Base-by-base conservation (phyloP, 2,329 filamentous ascomycete genomes). In the Pseudovirgaria hyperparasitica region DNA sequence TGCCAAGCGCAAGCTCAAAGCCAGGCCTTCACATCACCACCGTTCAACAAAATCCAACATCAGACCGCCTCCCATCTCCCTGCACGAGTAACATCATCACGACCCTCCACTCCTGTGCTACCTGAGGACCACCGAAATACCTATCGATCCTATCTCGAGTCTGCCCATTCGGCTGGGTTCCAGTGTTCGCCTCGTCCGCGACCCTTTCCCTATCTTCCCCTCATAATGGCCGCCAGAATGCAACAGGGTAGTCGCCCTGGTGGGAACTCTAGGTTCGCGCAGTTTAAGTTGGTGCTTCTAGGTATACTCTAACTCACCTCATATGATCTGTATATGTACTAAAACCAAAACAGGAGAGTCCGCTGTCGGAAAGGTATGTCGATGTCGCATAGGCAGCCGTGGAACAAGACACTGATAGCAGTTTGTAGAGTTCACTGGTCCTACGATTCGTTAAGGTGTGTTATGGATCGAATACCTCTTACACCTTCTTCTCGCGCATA, bases 261-360 rank as follows among this genome's bases (percentile, higher is more conserved):
- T 48, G 70, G 50, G 39, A 51, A n/a, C n/a, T 53, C 81, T 60
- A 77, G 87, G 50, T 96, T 98, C 60, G 87, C 90, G 48, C 90
- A 98, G 70, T 98, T 98, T 66, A 98, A 98, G 70, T 72, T 98
- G 46, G 90, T 98, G 41, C 68, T 98, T 52, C 70, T 98, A 40
- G 90, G 90, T 96, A 72, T 43, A 11, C 21, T 10, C 5, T 12
- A 9, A 12, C 25, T 20, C 15, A 12, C n/a, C 2, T 16, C 14
- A 9, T 19, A 2, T 51, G 21, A 27, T 27, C 26, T 30, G 32
- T 23, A 14, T 12, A 20, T 19, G 16, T 24, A 28, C 45, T 52
- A 40, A 51, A 12, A 7, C 11, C n/a, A 15, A 9, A 42, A 26
- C 54, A 96, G 87, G 90, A 57, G 90, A 98, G 67, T 98, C 90